phyloP scores from a whole-genome alignment of 192 early-diverging fungal genomes.

The Coemansia pectinata region DNA sequence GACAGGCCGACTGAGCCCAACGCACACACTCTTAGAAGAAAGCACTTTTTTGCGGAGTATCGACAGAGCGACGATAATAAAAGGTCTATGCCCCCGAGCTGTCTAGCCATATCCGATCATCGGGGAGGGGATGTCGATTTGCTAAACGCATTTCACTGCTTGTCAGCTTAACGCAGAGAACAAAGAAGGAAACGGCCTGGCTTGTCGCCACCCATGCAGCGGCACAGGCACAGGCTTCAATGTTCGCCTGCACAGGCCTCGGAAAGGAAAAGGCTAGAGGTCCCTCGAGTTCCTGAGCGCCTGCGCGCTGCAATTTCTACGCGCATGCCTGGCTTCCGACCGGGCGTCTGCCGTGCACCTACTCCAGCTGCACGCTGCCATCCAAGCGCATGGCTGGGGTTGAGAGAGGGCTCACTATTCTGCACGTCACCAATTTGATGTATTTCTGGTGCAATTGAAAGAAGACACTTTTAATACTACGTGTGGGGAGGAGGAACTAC shows the following conservation, averaged over 20 bases:
- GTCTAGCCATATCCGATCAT: conserved; percentile 6
- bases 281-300: neutral
- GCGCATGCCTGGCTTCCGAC: neutral
- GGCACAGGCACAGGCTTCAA: neutral
- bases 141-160: neutral
- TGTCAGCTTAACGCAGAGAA: neutral
- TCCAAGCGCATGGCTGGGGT: conserved; percentile 5
- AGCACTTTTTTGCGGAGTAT: neutral
- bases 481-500: neutral
- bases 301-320: conserved; percentile 6
- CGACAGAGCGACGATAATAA: neutral
- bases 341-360: neutral
- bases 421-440: neutral
- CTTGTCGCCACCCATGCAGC: neutral
- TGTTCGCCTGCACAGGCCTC: neutral
- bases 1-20: neutral
- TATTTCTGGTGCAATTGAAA: neutral
- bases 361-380: neutral
- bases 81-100: neutral
- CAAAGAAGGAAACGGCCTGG: neutral
- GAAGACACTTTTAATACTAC: neutral
- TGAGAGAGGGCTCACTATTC: neutral
- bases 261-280: neutral
- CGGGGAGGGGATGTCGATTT: neutral
- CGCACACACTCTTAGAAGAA: neutral